Base-by-base conservation (phyloP, 768 basidiomycete genomes). In the Tylopilus felleus region DNA sequence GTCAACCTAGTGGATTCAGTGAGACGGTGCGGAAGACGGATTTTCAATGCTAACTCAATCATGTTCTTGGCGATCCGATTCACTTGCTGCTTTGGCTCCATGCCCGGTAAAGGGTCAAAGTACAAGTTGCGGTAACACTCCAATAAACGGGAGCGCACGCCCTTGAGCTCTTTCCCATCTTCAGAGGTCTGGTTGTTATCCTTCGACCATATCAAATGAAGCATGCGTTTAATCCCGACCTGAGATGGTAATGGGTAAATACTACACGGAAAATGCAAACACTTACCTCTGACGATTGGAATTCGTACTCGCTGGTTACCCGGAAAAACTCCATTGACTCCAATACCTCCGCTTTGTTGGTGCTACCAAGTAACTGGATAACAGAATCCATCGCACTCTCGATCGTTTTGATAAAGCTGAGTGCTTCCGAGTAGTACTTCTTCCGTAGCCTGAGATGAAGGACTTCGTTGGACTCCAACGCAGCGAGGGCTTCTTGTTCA, bases 201-300 rank as follows among this genome's bases (percentile, higher is more conserved):
- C 67, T 98, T 98, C 25, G 83, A 81, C 97, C 97, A 98, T 61
- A 99, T 91, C 23, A 99, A 77, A 69, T 98, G 97, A 14, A 99
- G 68, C 96, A 98, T 98, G 64, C 86, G 92, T 75, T 90, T 93
- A 65, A 99, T 86, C 1, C 97, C 97, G 14, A 73, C 71, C 93
- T 96, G 60, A 29, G 42, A 51, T 13, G 0, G 29, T 10, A 5
- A 28, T 67, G 6, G 61, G 56, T 22, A 55, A 23, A 28, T 17
- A 41, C 6, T 2, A 25, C 46, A 36, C 2, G 5, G 7, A 28
- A 9, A 49, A 46, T 12, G 8, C 7, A 7, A 35, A 40, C 1
- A 13, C 77, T n/a, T 38, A 91, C 90, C 70, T 89, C 84, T 2
- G 95, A 88, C 35, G 80, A 78, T 38, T 84, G 78, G 47, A 98